These are phyloP conservation scores for Aspergillus candidus DNA, from an alignment of 2,329 filamentous ascomycete species.

Conservation along the genomic window DNA sequence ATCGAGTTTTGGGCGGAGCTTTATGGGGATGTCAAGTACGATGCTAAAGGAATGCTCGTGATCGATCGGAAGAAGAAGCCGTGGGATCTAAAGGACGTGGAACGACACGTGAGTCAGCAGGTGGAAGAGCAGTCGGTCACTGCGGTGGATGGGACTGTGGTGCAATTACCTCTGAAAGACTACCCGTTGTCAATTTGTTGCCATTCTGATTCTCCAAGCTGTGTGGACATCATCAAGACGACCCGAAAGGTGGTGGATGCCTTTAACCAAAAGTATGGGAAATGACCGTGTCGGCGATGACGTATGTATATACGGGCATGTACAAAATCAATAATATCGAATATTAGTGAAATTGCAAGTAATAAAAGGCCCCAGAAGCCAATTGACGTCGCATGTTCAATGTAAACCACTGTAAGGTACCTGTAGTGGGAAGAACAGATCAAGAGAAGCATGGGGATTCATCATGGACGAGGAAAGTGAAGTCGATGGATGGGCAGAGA, in stretches of 20 bases:
- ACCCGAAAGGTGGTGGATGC: constrained; percentile 37
- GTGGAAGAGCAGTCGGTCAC: constrained; percentile 38
- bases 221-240: constrained; percentile 40
- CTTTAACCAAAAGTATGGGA: constrained; percentile 34
- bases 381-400: too few species aligned
- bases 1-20: constrained; percentile 51
- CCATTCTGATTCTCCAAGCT: constrained; percentile 44
- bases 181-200: constrained; percentile 43
- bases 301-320: too few species aligned
- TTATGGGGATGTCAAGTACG: constrained; percentile 54
- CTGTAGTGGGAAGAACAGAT: too few species aligned
- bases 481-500: too few species aligned
- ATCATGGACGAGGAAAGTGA: too few species aligned
- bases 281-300: too few species aligned
- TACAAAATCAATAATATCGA: too few species aligned
- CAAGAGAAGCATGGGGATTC: too few species aligned
- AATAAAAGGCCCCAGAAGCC: too few species aligned
- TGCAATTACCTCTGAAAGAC: constrained; percentile 36
- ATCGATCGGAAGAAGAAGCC: constrained; percentile 56
- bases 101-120: constrained; percentile 39
- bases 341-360: too few species aligned
- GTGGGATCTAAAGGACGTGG: constrained; percentile 36
- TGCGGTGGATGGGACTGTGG: constrained; percentile 36
- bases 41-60: constrained; percentile 44
- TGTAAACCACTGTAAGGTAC: too few species aligned